phyloP scores from a whole-genome alignment of 495 filamentous ascomycete species.

The Penicillium mononematosum region DNA sequence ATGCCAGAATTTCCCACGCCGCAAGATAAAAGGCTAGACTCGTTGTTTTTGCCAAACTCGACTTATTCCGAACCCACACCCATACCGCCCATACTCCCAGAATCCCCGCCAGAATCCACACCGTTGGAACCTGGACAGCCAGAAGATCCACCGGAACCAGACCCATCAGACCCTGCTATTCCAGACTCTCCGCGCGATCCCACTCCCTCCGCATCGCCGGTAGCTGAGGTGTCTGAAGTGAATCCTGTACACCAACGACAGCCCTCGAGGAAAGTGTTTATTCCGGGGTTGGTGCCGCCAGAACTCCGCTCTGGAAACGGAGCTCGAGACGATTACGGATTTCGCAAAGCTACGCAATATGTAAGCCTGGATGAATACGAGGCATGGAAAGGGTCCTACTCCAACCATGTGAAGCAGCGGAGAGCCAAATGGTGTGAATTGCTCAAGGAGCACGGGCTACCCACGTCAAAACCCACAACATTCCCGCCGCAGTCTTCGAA shows the following conservation, averaged over 20 bases:
- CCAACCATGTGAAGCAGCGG: constrained; percentile 64
- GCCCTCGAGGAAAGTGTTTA: constrained; percentile 42
- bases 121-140: neutral
- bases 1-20: constrained; percentile 17
- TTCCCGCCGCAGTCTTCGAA: constrained; percentile 81
- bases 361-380: constrained; percentile 76
- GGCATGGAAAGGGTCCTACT: constrained; percentile 72
- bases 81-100: constrained; percentile 8
- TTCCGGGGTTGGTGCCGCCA: constrained; percentile 44
- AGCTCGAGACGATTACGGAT: constrained; percentile 81
- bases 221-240: constrained; percentile 8
- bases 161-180: constrained; percentile 2
- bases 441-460: constrained; percentile 72
- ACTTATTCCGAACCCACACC: constrained; percentile 8
- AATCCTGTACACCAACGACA: constrained; percentile 23
- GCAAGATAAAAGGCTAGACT: constrained; percentile 1
- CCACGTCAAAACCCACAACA: constrained; percentile 64
- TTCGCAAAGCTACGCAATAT: constrained; percentile 82
- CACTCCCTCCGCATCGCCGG: constrained; percentile 5
- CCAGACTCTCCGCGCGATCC: constrained; percentile 8
- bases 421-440: constrained; percentile 77
- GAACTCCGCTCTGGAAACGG: constrained; percentile 33
- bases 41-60: constrained; percentile 3
- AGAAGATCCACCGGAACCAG: constrained; percentile 12
- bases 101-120: constrained; percentile 5